Conservation (phyloP, 345 rosid species). For the Dovyalis caffra region DNA sequence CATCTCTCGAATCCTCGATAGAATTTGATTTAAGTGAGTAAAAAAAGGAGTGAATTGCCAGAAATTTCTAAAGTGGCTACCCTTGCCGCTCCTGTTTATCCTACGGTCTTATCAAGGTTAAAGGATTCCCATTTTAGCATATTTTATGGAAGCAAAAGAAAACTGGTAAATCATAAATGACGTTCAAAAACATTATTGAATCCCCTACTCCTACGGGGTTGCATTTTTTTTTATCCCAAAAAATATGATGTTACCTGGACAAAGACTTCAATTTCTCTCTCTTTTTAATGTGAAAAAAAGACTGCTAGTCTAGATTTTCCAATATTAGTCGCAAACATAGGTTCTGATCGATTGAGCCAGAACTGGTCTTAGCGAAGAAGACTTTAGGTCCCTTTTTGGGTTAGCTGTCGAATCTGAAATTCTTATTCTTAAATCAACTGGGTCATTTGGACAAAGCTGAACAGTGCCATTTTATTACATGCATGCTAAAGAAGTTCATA, state of each 20-base stretch:
- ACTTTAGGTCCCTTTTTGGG: neutral
- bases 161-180: neutral
- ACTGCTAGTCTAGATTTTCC: neutral
- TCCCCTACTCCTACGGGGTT: neutral
- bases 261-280: too few relatives aligned
- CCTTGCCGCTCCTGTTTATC: neutral
- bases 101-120: neutral
- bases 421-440: too few relatives aligned
- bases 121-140: neutral
- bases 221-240: neutral
- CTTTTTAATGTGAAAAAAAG: too few relatives aligned
- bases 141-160: neutral
- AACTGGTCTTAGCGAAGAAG: neutral
- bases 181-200: neutral
- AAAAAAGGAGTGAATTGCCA: neutral
- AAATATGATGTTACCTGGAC: neutral
- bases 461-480: too few relatives aligned
- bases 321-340: neutral
- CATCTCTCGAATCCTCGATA: neutral
- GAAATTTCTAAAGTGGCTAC: neutral
- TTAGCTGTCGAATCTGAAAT: constrained; percentile 6
- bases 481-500: neutral
- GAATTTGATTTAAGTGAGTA: neutral
- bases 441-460: neutral
- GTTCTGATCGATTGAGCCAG: neutral